Evolutionary conservation across 2,329 filamentous ascomycete genomes (phyloP).

Genomic region (Epichloe festucae): DNA sequence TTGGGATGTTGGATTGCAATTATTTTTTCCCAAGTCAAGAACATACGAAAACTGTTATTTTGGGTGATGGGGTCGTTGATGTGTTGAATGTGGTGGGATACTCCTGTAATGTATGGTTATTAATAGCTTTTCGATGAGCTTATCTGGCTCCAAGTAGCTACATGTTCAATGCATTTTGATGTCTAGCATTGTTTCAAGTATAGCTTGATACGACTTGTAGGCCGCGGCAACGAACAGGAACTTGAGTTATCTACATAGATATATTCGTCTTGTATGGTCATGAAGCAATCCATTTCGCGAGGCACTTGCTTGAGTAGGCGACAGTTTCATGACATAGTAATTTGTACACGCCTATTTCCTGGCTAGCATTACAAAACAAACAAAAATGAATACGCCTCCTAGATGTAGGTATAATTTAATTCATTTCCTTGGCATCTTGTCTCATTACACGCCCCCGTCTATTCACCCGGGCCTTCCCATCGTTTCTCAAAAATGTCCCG

Average conservation of each 20-base stretch:
- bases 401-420: not conserved
- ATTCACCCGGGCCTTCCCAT: no score
- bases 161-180: not conserved
- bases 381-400: not conserved
- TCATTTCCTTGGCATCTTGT: not conserved
- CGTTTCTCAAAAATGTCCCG: conserved; percentile 1
- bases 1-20: not conserved
- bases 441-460: no score
- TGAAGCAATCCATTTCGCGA: no score
- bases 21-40: not conserved
- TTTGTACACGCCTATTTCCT: not conserved
- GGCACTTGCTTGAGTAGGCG: no score
- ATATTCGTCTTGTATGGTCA: no score
- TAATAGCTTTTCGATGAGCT: not conserved
- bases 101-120: not conserved
- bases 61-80: not conserved
- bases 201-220: no score
- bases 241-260: no score
- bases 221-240: no score
- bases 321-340: not conserved
- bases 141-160: no score
- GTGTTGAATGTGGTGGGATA: not conserved
- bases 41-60: not conserved
- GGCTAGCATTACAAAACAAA: not conserved
- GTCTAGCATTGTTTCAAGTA: not conserved